Base-by-base conservation (phyloP, 768 basidiomycete species). In the Boletus reticuloceps region DNA sequence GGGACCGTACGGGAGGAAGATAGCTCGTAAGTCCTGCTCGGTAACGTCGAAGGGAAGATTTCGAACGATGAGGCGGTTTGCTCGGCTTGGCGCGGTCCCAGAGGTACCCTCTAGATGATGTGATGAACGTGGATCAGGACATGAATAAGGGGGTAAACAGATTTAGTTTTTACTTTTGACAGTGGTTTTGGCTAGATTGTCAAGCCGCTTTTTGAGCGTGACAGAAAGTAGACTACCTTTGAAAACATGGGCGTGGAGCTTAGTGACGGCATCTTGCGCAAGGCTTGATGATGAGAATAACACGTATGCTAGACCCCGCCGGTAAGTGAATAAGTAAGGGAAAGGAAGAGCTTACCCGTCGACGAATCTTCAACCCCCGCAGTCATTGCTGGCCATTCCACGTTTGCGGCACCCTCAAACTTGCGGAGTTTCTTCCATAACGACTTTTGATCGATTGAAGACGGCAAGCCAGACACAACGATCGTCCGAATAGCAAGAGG, bases 211-310 rank as follows among this genome's bases (percentile, higher is more conserved):
- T 78, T 96, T 94, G 47, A 96, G 79, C 8, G 88, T 85, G 14
- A 88, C 91, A 3, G 89, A 92, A n/a, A 98, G 81, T 6, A 94
- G 75, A 10, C 79, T 77, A 39, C 94, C 93, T 68, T 96, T 95
- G 81, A 89, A 96, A 29, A 94, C 88, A 67, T 95, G 93, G 1
- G 91, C 92, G 66, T 98, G 93, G 2, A 98, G 81, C 69, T 90
- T 92, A 51, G 71, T 75, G 38, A 90, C 83, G 2, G 92, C 89
- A 11, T 85, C 81, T 38, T 79, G 76, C 0, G 95, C 94, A 27
- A 80, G 70, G 7, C 77, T 75, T 2, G 92, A 84, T 1, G 82
- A 84, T 2, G 78, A 70, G 69, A 94, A 95, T 6, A 94, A 56
- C 17, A 88, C 84, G 58, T 90, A 79, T 6, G 92, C 94, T 86